phyloP scores from a whole-genome alignment of 306 rosid species.

The Cucurbita moschata region DNA sequence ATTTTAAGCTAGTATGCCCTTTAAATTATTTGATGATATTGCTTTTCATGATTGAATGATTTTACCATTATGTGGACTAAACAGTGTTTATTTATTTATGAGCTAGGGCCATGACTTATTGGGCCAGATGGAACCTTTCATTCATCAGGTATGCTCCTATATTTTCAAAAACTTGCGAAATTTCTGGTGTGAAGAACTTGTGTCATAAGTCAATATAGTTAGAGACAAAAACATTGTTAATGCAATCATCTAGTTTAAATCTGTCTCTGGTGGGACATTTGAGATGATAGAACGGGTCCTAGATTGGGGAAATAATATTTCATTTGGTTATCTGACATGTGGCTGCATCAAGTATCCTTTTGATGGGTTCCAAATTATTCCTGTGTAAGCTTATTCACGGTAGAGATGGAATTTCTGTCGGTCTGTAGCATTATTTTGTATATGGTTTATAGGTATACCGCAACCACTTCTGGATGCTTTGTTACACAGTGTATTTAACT shows the following conservation, averaged over 20 bases:
- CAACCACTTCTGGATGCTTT: neutral
- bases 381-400: neutral
- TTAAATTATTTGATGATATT: slow-evolving; percentile 9
- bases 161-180: neutral
- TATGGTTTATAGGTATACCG: neutral
- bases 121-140: slow-evolving; percentile 89
- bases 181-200: neutral
- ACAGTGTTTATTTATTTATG: slow-evolving; percentile 14
- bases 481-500: neutral
- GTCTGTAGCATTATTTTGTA: neutral
- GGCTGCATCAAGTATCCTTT: neutral
- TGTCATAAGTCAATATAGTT: neutral
- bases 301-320: neutral
- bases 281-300: neutral
- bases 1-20: slow-evolving; percentile 79
- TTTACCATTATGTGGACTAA: slow-evolving; percentile 12
- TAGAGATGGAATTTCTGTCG: neutral
- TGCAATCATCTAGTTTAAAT: neutral
- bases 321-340: neutral
- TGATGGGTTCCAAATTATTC: neutral
- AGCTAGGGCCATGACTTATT: slow-evolving; percentile 74
- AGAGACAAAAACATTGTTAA: neutral
- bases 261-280: neutral
- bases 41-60: slow-evolving; percentile 11
- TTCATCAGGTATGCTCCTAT: slow-evolving; percentile 68